Base-by-base conservation (phyloP, 1,139 yeast genomes). In the Casaregolazyma lundiana region DNA sequence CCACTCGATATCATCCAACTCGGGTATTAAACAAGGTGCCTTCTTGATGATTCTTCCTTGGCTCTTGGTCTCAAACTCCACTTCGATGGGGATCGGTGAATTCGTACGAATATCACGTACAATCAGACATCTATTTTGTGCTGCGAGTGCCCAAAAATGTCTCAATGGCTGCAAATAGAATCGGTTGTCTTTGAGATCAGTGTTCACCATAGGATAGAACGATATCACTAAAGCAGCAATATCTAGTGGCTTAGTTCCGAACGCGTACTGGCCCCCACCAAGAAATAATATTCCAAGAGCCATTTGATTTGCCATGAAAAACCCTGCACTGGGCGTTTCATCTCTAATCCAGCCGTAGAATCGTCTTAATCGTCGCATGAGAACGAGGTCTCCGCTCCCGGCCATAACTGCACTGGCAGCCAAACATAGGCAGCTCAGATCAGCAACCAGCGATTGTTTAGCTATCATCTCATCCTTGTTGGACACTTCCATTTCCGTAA, bases 211-310 rank as follows among this genome's bases (percentile, higher is more conserved):
- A 0, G 97, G 96, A 53, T 85, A 84, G 41, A 83, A 71, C 2
- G 96, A 77, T 0, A 85, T 77, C 1, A 89, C 71, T 51, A 88
- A 70, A n/a, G 83, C 70, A 0, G 95, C 95, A 50, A 84, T 71
- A 5, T 86, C 80, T 57, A 88, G 73, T 53, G 80, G 76, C 9
- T 81, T 72, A 37, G 75, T 74, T 26, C 78, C 74, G 53, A 92
- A 77, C 0, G 95, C 92, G 66, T 80, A 88, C 62, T 88, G 96
- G 0, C 97, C 97, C 4, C 96, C 95, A 0, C 97, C 96, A 38
- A 92, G 66, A 60, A 92, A 90, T 47, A 92, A 68, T 55, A 90
- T 80, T 1, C 99, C 99, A 41, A 92, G 66, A 0, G 96, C 87
- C 71, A 87, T 76, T 58, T 85, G 88, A 2, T 82, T 73, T 0